Percentiles rank a stretch among this genome's conserved stretches.
phyloP scores from a whole-genome alignment of 2,329 filamentous ascomycete species.

The Trichoderma afroharzianum region DNA sequence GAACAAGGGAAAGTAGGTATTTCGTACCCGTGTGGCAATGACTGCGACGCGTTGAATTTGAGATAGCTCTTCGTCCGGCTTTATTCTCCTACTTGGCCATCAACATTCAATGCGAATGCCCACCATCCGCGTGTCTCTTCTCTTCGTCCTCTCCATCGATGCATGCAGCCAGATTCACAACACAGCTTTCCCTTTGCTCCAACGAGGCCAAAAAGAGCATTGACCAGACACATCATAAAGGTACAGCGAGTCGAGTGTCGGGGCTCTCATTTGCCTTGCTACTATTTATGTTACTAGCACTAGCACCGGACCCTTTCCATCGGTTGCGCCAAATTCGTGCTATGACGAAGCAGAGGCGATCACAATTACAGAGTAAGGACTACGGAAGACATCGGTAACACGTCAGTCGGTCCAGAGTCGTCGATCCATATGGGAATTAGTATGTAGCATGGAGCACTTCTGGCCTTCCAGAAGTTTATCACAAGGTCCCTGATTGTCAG shows the following conservation, averaged over 20 bases:
- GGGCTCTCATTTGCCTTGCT: neutral
- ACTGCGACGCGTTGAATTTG: neutral
- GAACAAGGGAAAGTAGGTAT: neutral
- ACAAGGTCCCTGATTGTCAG: neutral
- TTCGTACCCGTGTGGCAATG: neutral
- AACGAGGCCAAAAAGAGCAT: neutral
- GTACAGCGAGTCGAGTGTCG: neutral
- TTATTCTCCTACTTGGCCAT: too few relatives aligned
- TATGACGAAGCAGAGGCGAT: neutral
- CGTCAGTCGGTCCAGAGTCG: neutral
- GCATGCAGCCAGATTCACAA: neutral
- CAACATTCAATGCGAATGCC: neutral
- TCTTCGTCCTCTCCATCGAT: neutral
- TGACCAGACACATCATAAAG: neutral
- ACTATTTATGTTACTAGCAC: neutral
- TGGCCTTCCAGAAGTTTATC: slow-evolving; percentile 1
- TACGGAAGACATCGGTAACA: neutral
- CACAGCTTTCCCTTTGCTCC: neutral
- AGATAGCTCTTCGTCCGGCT: neutral
- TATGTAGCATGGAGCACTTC: neutral
- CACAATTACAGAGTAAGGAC: neutral
- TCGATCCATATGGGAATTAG: neutral
- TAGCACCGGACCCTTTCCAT: neutral
- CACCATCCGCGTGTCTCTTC: neutral
- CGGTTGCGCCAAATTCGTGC: neutral